Percentiles rank a stretch among this genome's conserved stretches.
phyloP scores from a whole-genome alignment of 257 asterid species.

The Solanum ahanhuiri region DNA sequence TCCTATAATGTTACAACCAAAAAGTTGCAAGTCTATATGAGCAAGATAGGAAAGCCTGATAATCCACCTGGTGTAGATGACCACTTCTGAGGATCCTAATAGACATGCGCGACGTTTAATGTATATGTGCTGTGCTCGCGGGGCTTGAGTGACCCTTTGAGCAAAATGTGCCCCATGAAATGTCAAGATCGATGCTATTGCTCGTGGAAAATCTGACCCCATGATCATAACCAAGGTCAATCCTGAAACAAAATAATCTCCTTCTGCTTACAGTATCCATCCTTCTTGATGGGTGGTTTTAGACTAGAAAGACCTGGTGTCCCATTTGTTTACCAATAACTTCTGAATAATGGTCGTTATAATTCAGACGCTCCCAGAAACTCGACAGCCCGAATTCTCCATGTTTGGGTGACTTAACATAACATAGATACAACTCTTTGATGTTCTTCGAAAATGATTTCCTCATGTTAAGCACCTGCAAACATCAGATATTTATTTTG shows the following conservation, averaged over 20 bases:
- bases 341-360: conserved; percentile 56
- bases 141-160: not conserved
- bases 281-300: not conserved
- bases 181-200: not conserved
- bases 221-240: not conserved
- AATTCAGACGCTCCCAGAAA: conserved; percentile 81
- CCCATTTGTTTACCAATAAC: conserved; percentile 30
- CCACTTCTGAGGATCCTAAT: not conserved
- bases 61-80: not conserved
- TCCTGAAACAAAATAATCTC: not conserved
- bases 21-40: too few relatives aligned
- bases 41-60: not conserved
- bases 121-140: not conserved
- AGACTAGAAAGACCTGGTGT: conserved; percentile 21
- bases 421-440: conserved; percentile 44
- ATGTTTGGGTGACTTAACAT: conserved; percentile 66
- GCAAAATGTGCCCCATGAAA: not conserved
- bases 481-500: not conserved
- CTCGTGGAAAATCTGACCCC: not conserved
- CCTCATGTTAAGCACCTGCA: conserved; percentile 69
- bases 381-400: conserved; percentile 51
- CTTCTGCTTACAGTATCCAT: not conserved
- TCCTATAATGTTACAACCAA: not conserved
- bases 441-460: conserved; percentile 41
- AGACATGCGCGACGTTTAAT: not conserved